Conservation (phyloP, 2,329 filamentous ascomycete genomes). For the Pezicula carpinea region DNA sequence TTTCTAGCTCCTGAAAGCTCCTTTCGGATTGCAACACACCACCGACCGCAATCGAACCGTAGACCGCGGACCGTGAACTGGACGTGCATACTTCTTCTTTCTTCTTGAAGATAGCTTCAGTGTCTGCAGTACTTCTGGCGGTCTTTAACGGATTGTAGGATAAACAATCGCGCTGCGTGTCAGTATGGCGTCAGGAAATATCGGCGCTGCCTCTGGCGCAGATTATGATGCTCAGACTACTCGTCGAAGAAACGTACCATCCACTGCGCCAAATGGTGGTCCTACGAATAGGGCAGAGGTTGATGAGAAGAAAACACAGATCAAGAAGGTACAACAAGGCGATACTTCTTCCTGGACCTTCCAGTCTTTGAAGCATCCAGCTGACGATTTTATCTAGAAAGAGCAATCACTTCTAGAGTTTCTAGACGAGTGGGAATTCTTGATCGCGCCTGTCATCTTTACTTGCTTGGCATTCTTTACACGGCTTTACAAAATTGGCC, state of each 20-base stretch:
- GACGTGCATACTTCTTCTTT: too few relatives aligned
- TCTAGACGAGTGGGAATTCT: slow-evolving; percentile 59
- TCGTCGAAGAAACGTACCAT: slow-evolving; percentile 49
- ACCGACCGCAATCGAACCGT: too few relatives aligned
- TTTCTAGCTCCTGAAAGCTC: too few relatives aligned
- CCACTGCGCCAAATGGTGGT: slow-evolving; percentile 31
- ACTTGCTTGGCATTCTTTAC: slow-evolving; percentile 61
- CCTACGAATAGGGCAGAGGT: slow-evolving; percentile 34
- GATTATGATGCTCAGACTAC: slow-evolving; percentile 49
- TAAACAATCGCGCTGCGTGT: not conserved
- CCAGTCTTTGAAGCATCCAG: not conserved
- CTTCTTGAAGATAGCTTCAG: not conserved
- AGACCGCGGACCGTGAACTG: too few relatives aligned
- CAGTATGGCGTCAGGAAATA: slow-evolving; percentile 38
- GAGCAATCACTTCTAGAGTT: slow-evolving; percentile 55
- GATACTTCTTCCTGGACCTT: not conserved
- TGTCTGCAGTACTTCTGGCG: not conserved
- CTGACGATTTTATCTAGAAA: slow-evolving; percentile 27
- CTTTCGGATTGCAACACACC: too few relatives aligned
- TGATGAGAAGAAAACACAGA: slow-evolving; percentile 56
- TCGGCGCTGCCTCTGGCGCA: slow-evolving; percentile 55
- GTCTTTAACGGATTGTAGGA: not conserved
- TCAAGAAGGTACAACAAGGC: slow-evolving; percentile 44
- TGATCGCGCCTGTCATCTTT: slow-evolving; percentile 58
- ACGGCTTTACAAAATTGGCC: slow-evolving; percentile 64